phyloP scores from a whole-genome alignment of 2,329 filamentous ascomycete genomes.

The Neofusicoccum sp. region DNA sequence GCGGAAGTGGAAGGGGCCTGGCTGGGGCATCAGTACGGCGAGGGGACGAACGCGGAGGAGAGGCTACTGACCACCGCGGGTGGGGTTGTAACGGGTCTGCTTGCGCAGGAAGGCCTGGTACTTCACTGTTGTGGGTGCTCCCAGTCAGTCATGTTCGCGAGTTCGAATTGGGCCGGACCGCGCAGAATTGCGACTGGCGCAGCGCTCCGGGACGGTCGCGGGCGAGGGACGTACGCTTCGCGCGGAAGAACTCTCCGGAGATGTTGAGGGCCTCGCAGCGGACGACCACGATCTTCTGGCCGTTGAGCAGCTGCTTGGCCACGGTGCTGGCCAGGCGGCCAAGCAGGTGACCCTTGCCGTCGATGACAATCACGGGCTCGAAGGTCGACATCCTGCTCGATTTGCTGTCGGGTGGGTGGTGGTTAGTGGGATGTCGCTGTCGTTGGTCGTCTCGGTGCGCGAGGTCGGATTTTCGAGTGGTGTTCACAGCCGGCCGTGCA shows the following conservation, averaged over 20 bases:
- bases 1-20: conserved; percentile 99
- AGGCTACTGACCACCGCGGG: conserved; percentile 78
- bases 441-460: conserved; percentile 19
- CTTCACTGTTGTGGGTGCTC: conserved; percentile 73
- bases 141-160: conserved; percentile 48
- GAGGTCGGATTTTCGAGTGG: conserved; percentile 15
- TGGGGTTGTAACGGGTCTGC: conserved; percentile 99
- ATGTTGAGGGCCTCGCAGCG: conserved; percentile 99
- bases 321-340: conserved; percentile 97
- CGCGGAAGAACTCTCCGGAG: conserved; percentile 99
- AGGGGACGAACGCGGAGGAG: conserved; percentile 14
- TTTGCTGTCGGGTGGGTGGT: conserved; percentile 19
- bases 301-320: conserved; percentile 97
- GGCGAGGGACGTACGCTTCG: conserved; percentile 82
- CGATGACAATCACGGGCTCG: conserved; percentile 83
- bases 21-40: conserved; percentile 27
- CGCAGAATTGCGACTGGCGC: neutral
- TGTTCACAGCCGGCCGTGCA: conserved; percentile 11
- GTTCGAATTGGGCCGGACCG: conserved; percentile 4
- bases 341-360: conserved; percentile 99
- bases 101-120: conserved; percentile 99
- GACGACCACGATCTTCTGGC: conserved; percentile 99
- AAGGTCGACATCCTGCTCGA: conserved; percentile 61
- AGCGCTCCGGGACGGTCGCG: neutral
- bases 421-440: conserved; percentile 20